Evolutionary conservation across 768 basidiomycete genomes (phyloP), one percentile per base, ranked within the genome.

Genomic region (Cyathus striatus): DNA sequence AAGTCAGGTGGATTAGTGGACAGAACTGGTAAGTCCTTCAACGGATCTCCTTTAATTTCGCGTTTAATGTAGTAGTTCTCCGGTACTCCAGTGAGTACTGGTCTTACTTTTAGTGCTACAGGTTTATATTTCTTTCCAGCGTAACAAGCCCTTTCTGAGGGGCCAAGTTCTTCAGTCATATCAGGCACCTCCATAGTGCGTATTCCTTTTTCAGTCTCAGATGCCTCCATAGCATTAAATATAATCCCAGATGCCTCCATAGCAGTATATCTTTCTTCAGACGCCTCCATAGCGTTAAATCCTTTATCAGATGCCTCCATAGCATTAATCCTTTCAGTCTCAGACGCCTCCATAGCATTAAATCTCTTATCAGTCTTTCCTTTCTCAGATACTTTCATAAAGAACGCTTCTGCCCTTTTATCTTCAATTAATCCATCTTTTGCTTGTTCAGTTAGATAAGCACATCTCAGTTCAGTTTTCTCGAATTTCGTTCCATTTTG

Each of bases 71-170:
- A 9, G 20, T n/a, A 37, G 13, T 37, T 10, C 17, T 37, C 36
- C 12, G 36, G 36, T 13, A 37, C 12, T 37, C 18, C 36, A 10
- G 10, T 12, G 10, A 37, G 12, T 12, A 37, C 36, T 9, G 36
- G 20, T 18, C 17, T n/a, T 12, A 37, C 20, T 37, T 37, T 37
- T n/a, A n/a, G 10, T 10, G 12, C 36, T 12, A 37, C 12, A 10
- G 36, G 36, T 37, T 37, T 37, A 18, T 37, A 37, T 37, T 37
- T 37, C 36, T 37, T 37, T 37, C 20, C 20, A 10, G 36, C 10
- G 10, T 32, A n/a, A n/a, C 10, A 10, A 10, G 10, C n/a, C 27
- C 10, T 32, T n/a, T n/a, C n/a, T n/a, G n/a, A n/a, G n/a, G n/a
- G n/a, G n/a, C n/a, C n/a, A n/a, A n/a, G n/a, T n/a, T n/a, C n/a